phyloP scores from a whole-genome alignment of 768 basidiomycete species.

The Cytidiella melzeri region DNA sequence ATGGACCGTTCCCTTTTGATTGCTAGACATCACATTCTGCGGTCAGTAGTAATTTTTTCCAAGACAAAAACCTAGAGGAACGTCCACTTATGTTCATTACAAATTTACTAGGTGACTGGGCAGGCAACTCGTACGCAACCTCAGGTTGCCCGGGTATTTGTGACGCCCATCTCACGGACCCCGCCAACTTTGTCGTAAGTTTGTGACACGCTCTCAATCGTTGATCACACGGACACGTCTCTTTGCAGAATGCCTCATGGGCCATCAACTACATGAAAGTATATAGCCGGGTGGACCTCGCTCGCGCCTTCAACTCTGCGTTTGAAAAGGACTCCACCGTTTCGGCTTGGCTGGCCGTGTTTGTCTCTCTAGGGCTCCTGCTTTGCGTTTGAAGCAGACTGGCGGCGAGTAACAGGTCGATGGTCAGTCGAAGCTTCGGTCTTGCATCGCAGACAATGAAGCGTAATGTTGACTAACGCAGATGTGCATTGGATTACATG shows the following conservation, averaged over 20 bases:
- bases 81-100: background rate
- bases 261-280: slow-evolving; percentile 75
- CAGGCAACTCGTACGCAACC: slow-evolving; percentile 73
- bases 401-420: no score
- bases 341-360: no score
- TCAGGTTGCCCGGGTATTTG: slow-evolving; percentile 75
- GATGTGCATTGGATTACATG: no score
- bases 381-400: background rate
- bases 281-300: slow-evolving; percentile 45
- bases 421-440: no score
- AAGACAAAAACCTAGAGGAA: no score
- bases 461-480: no score
- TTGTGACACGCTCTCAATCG: background rate
- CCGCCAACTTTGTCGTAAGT: slow-evolving; percentile 65
- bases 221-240: background rate
- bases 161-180: slow-evolving; percentile 52
- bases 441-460: no score
- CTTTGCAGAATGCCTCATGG: slow-evolving; percentile 44
- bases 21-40: slow-evolving; percentile 74
- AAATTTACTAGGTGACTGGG: slow-evolving; percentile 61
- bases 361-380: no score
- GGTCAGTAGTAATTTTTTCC: no score
- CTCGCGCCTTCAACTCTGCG: background rate
- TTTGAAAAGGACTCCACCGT: no score
- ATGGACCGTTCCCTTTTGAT: no score